Percentiles rank a stretch among this genome's conserved stretches.
These are phyloP conservation scores for Tetracentron sinense DNA, from an alignment of 164 flowering plant genomes.

Conservation along the genomic window DNA sequence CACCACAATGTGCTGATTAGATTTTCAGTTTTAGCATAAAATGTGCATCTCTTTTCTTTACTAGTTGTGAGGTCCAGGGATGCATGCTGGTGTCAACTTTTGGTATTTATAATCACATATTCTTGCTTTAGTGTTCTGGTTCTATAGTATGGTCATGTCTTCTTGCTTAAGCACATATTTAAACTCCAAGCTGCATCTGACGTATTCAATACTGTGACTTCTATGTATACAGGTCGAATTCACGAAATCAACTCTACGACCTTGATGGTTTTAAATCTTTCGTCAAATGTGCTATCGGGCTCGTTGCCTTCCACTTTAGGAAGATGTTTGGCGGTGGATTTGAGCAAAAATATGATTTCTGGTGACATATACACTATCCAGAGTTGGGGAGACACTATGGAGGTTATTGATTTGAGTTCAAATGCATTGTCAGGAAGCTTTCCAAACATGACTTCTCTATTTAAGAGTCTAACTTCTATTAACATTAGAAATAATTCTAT, in stretches of 20 bases:
- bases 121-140: not conserved
- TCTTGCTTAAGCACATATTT: not conserved
- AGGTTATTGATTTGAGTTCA: conserved; percentile 77
- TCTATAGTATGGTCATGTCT: not conserved
- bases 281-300: conserved; percentile 68
- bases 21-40: not conserved
- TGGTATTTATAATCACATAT: too few species aligned
- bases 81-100: not conserved
- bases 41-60: not conserved
- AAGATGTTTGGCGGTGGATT: conserved; percentile 53
- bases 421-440: conserved; percentile 73
- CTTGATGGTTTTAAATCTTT: conserved; percentile 65
- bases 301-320: conserved; percentile 54
- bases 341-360: conserved; percentile 65
- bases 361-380: conserved; percentile 59
- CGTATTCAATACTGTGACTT: not conserved
- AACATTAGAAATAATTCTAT: conserved; percentile 64
- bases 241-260: conserved; percentile 52
- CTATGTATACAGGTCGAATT: conserved; percentile 54
- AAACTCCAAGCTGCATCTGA: not conserved
- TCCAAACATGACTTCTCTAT: conserved; percentile 51
- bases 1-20: not conserved
- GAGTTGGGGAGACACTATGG: conserved; percentile 57
- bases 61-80: not conserved
- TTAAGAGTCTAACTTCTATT: conserved; percentile 42